Percentiles rank a stretch among this genome's conserved stretches.
phyloP scores from a whole-genome alignment of 345 rosid genomes.

The Bretschneidera sinensis region DNA sequence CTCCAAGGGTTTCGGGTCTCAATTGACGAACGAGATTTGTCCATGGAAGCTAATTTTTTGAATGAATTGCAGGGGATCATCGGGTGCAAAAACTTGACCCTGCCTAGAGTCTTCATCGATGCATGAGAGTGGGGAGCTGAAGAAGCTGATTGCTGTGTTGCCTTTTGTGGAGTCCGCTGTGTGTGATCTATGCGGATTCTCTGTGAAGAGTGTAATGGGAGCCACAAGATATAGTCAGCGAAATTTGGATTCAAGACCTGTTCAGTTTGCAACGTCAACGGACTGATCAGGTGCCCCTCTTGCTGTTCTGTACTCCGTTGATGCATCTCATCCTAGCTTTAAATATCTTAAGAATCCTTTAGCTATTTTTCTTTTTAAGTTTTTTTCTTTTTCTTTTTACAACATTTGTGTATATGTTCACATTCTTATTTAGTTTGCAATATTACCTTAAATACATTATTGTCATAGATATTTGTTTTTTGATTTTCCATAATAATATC shows the following conservation, averaged over 20 bases:
- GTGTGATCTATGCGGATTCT: conserved; percentile 40
- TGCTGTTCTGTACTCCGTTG: conserved; percentile 24
- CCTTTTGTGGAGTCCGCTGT: conserved; percentile 18
- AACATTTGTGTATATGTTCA: too few species aligned
- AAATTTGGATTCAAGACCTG: conserved; percentile 42
- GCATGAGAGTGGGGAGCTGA: conserved; percentile 45
- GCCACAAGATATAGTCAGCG: conserved; percentile 52
- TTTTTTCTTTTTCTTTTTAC: background rate
- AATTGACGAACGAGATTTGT: conserved; percentile 76
- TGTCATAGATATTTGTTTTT: background rate
- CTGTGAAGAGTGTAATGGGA: conserved; percentile 49
- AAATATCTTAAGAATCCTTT: background rate
- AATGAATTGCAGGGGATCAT: conserved; percentile 50
- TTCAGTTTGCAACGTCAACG: conserved; percentile 38
- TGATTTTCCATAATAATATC: too few species aligned
- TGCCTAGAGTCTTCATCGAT: conserved; percentile 53
- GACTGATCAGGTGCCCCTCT: conserved; percentile 39
- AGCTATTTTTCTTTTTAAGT: background rate
- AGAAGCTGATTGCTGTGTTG: conserved; percentile 24
- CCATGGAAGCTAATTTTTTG: conserved; percentile 53
- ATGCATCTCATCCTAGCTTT: conserved; percentile 8
- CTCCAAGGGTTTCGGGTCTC: conserved; percentile 45
- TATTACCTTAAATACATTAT: too few species aligned
- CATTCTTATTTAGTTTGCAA: too few species aligned
- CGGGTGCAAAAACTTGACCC: conserved; percentile 17